Conservation (phyloP, 73 alveolate genomes). For the Paramecium sexaurelia region DNA sequence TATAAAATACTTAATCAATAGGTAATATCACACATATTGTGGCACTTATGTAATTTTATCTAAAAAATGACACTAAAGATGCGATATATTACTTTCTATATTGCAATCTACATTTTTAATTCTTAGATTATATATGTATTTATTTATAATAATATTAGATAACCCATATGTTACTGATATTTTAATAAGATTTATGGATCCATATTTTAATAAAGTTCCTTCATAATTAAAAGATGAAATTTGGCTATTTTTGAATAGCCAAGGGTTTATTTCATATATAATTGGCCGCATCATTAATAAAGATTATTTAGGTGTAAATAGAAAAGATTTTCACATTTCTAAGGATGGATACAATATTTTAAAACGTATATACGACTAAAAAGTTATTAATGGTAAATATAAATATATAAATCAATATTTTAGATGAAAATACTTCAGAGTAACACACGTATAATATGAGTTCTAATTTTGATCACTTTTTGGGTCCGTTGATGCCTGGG, state of each 20-base stretch:
- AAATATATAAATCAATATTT: not conserved
- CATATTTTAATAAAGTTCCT: not conserved
- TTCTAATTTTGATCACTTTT: not conserved
- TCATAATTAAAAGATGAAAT: not conserved
- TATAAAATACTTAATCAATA: not conserved
- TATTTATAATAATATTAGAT: not conserved
- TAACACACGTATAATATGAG: not conserved
- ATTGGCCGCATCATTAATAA: not conserved
- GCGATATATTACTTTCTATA: constrained; percentile 20
- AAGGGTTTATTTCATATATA: not conserved
- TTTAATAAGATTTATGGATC: constrained; percentile 32
- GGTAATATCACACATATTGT: constrained; percentile 29
- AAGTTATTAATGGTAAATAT: not conserved
- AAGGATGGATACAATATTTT: constrained; percentile 30
- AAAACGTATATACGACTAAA: not conserved
- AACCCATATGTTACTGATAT: constrained; percentile 8
- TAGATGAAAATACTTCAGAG: not conserved
- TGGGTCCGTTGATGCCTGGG: constrained; percentile 33
- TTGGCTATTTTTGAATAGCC: not conserved
- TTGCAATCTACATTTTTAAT: not conserved
- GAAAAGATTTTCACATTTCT: constrained; percentile 4
- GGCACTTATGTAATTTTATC: constrained; percentile 40
- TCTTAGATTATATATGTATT: constrained; percentile 26
- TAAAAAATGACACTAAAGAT: constrained; percentile 41
- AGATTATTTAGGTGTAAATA: not conserved